Percentiles rank a stretch among this genome's conserved stretches.
These are phyloP conservation scores for Fistulinella staudtii DNA, from an alignment of 1,284 basidiomycete species.

Conservation along the genomic window DNA sequence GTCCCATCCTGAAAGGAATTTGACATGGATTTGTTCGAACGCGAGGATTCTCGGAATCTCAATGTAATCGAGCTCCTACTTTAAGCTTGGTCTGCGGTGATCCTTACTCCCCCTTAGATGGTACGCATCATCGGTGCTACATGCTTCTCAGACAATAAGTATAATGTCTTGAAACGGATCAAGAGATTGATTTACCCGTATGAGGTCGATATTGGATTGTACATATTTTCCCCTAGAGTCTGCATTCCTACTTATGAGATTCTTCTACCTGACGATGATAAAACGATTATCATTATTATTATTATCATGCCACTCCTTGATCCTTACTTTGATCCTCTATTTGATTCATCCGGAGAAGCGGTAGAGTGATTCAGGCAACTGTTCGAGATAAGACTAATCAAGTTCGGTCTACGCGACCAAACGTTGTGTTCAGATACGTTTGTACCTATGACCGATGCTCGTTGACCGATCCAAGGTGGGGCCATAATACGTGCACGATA, in stretches of 20 bases:
- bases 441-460: too few species aligned
- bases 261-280: slow-evolving; percentile 13
- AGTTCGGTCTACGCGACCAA: too few species aligned
- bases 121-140: slow-evolving; percentile 31
- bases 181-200: slow-evolving; percentile 11
- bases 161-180: slow-evolving; percentile 33
- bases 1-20: slow-evolving; percentile 33
- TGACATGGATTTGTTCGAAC: slow-evolving; percentile 7
- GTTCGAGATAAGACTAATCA: slow-evolving; percentile 38
- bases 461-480: too few species aligned
- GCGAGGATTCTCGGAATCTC: slow-evolving; percentile 25
- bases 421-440: too few species aligned
- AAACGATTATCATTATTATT: slow-evolving; percentile 13
- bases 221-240: slow-evolving; percentile 31
- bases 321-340: slow-evolving; percentile 17
- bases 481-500: too few species aligned
- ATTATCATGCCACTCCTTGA: slow-evolving; percentile 34
- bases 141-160: slow-evolving; percentile 26
- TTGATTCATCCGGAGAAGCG: slow-evolving; percentile 33
- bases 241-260: slow-evolving; percentile 35
- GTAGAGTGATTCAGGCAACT: slow-evolving; percentile 34
- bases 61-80: too few species aligned
- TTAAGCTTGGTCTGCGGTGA: too few species aligned
- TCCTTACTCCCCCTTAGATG: neutral
- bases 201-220: slow-evolving; percentile 27